Conservation (phyloP, 441 rosid species). For the Pelargonium fulgidum region DNA sequence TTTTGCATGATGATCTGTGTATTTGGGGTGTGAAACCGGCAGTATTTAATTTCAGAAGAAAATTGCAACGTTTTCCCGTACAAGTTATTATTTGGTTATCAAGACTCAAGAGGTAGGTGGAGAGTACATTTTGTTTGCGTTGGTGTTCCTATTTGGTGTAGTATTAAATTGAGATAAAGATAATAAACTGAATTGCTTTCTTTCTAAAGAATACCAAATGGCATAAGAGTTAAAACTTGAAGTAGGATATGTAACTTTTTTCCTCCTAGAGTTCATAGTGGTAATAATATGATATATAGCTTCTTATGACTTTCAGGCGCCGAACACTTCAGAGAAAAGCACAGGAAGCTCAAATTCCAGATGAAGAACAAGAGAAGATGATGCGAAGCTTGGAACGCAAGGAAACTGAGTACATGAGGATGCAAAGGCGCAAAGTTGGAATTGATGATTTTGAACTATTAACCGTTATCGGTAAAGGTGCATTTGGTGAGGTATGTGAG, state of each 20-base stretch:
- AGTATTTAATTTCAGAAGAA: no score
- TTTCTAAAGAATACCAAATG: no score
- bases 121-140: no score
- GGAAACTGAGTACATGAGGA: conserved; percentile 87
- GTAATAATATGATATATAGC: background rate
- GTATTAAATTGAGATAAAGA: no score
- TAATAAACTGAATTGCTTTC: no score
- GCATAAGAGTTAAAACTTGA: no score
- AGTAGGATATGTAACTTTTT: no score
- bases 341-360: conserved; percentile 74
- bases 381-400: conserved; percentile 74
- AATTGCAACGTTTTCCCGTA: no score
- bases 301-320: conserved; percentile 41
- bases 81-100: no score
- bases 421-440: conserved; percentile 65
- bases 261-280: background rate
- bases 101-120: no score
- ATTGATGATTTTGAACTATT: conserved; percentile 29
- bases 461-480: conserved; percentile 85
- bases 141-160: no score
- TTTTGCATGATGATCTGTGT: background rate
- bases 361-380: conserved; percentile 84
- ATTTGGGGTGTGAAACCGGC: background rate
- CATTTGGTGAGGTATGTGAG: conserved; percentile 75
- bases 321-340: conserved; percentile 70